A percentile compares a stretch with the other conserved stretches of the same genome.
phyloP scores from a whole-genome alignment of 176 grass and related monocot genomes.

The Avena eriantha region DNA sequence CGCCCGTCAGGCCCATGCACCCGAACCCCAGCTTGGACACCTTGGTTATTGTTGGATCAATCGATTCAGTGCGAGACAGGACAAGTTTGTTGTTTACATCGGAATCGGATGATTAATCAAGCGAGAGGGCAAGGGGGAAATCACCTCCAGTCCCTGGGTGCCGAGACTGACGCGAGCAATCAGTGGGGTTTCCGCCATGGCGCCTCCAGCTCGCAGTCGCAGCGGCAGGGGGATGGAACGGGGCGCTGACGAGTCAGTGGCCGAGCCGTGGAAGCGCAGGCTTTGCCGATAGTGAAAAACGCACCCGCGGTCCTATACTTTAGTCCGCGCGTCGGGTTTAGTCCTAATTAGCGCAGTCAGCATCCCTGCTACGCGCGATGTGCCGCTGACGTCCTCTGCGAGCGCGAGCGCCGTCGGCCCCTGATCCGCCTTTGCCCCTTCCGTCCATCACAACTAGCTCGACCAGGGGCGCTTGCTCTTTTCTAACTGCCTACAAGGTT shows the following conservation, averaged over 20 bases:
- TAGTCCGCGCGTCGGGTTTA: no score
- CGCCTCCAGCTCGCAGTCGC: slow-evolving; percentile 24
- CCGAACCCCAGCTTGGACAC: slow-evolving; percentile 90
- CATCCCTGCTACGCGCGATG: no score
- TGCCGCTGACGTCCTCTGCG: no score
- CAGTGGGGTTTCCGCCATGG: slow-evolving; percentile 38
- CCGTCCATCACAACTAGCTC: no score
- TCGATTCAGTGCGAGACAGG: background rate
- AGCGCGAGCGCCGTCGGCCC: no score
- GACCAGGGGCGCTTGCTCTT: no score
- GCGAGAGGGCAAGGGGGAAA: background rate
- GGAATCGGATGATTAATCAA: background rate
- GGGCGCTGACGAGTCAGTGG: background rate
- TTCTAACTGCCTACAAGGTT: no score
- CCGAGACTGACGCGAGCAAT: slow-evolving; percentile 56
- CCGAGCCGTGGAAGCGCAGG: background rate
- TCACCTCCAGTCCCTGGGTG: slow-evolving; percentile 59
- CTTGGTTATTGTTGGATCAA: slow-evolving; percentile 19
- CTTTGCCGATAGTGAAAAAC: background rate
- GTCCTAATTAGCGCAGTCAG: no score
- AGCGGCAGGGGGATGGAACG: background rate
- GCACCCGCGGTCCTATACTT: no score
- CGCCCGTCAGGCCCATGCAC: slow-evolving; percentile 66
- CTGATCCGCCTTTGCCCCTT: no score
- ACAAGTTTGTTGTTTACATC: background rate